Base-by-base conservation (phyloP, 805 yeast species). In the Metschnikowia kunwiensis region DNA sequence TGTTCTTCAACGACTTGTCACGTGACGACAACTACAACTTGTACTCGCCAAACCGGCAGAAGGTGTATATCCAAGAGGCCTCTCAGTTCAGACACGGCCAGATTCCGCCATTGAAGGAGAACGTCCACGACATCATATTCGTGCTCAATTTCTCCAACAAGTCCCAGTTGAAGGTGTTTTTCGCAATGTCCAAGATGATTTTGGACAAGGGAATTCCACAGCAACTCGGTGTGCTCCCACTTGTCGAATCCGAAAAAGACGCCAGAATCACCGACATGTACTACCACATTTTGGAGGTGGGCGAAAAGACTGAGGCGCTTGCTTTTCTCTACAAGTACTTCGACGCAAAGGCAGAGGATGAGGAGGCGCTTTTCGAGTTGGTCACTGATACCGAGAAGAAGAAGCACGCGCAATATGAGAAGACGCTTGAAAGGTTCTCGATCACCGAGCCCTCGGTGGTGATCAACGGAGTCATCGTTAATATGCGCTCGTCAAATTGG, bases 211-310 rank as follows among this genome's bases (percentile, higher is more conserved):
- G 78, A 1, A 69, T 84, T 12, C 86, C 96, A 0, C 83, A 88
- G 46, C 82, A 89, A 57, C 53, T 91, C 34, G 98, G 97, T 5
- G 44, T 91, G 3, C 64, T 91, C n/a, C 95, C 97, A 0, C 40
- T 83, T 2, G 52, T 59, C 7, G 58, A 54, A 1, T 49, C 45
- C 5, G 61, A 58, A 8, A 33, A 44, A 15, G 71, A 64, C 36
- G 44, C 50, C 5, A 26, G 30, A 6, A 27, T 67, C 12, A 65
- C 70, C 1, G 49, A 61, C 29, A 44, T 38, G 33, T 62, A 66
- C 38, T 67, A 65, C 43, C 64, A 55, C 26, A 43, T 68, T 20
- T 51, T 56, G 26, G 60, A 57, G 9, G 53, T 50, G 1, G 52
- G 70, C 1, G 45, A 51, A 16, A 36, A 54, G 4, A 50, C 50